Evolutionary conservation across 2,329 filamentous ascomycete genomes (phyloP), one percentile per base, ranked within the genome.

Genomic region (Curvularia lunata): DNA sequence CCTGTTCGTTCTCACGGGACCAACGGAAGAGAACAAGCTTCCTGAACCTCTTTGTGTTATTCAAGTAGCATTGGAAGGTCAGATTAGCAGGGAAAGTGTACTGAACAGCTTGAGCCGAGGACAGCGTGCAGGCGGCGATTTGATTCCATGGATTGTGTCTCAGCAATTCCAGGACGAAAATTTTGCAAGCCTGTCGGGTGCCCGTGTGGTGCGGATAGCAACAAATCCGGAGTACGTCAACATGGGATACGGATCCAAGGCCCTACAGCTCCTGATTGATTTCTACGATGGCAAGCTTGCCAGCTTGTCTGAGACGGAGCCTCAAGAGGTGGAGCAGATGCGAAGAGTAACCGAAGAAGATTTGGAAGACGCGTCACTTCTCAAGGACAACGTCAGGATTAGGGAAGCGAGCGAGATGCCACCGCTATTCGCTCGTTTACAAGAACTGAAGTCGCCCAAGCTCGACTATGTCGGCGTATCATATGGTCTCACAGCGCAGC

Each of bases 161-260:
- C 93, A 98, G 75, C 95, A 99, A 75, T 99, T 97, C 81, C 95
- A 98, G 73, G 95, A 99, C 69, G 92, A 96, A 65, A 92, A 97
- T 65, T 99, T 99, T 74, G 95, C 94, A 12, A 89, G 91, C 40
- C 84, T 99, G 0, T 98, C 94, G 13, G 96, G 95, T 54, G 95
- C 94, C 32, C 87, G 95, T 60, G 82, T 99, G 46, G 94, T 99
- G 16, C 88, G 95, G 48, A 98, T 99, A 70, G 95, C 96, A 19
- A 97, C 95, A 0, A 96, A 97, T 74, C 95, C 96, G 0, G 93
- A 98, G 66, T 97, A 97, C 68, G 83, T 90, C 51, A 86, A 85
- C 46, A 97, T 96, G 91, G 95, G 96, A 23, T 99, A 99, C 73
- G 95, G 95, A 16, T 90, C 90, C 21, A 91, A 91, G 62, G 95